Evolutionary conservation across 1,284 basidiomycete genomes (phyloP).

Genomic region (Lentinula novae-zelandiae): DNA sequence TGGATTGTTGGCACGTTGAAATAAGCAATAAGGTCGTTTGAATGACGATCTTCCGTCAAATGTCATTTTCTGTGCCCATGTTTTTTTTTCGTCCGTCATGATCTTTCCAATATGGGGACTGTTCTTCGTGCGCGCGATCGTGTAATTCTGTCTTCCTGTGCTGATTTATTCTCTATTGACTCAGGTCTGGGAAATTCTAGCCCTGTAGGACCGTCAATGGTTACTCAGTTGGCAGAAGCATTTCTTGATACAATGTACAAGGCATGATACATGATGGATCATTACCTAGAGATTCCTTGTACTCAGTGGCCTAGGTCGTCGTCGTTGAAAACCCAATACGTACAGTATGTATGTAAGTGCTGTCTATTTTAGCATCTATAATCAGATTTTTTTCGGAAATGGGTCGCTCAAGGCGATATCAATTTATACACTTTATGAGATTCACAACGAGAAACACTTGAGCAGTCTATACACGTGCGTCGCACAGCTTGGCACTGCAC

Average conservation of each 20-base stretch:
- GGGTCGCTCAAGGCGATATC: too few relatives aligned
- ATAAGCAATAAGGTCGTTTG: neutral
- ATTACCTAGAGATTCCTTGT: neutral
- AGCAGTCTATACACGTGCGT: too few relatives aligned
- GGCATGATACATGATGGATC: constrained; percentile 37
- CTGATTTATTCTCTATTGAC: constrained; percentile 3
- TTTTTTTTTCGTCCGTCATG: neutral
- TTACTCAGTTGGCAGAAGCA: constrained; percentile 77
- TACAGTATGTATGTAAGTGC: too few relatives aligned
- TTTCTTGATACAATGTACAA: constrained; percentile 86
- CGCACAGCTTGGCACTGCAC: neutral
- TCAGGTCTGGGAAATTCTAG: constrained; percentile 86
- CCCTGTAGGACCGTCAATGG: constrained; percentile 84
- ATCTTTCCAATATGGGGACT: neutral
- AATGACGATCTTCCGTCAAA: neutral
- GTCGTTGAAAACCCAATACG: too few relatives aligned
- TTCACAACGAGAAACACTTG: too few relatives aligned
- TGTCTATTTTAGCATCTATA: too few relatives aligned
- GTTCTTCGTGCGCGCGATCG: neutral
- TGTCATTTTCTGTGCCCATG: neutral
- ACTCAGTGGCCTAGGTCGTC: too few relatives aligned
- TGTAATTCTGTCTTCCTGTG: neutral
- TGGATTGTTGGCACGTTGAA: neutral
- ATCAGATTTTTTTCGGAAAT: too few relatives aligned
- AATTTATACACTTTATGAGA: too few relatives aligned